Conservation (phyloP, 2,329 filamentous ascomycete genomes). For the Exophiala spinifera region DNA sequence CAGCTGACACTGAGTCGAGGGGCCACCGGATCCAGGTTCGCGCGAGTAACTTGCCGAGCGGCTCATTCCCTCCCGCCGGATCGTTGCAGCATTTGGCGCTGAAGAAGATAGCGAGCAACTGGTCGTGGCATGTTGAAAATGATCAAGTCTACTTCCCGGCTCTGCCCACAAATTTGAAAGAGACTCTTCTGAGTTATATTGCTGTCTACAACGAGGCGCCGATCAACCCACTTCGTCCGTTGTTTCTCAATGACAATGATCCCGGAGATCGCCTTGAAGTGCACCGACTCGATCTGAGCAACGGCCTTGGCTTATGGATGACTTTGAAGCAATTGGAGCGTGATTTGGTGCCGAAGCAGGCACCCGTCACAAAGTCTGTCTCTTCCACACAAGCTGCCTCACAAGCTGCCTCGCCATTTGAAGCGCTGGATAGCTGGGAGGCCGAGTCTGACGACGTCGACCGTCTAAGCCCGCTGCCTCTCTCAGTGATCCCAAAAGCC, state of each 20-base stretch:
- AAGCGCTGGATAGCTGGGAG: constrained; percentile 42
- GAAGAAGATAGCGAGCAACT: constrained; percentile 54
- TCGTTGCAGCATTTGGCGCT: constrained; percentile 52
- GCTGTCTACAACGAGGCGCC: constrained; percentile 47
- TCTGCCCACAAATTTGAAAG: constrained; percentile 52
- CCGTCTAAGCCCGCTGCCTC: background rate
- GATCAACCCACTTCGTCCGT: constrained; percentile 46
- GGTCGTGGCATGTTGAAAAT: constrained; percentile 56
- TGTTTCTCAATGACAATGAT: constrained; percentile 41
- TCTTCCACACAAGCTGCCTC: background rate
- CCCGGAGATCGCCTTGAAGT: constrained; percentile 41
- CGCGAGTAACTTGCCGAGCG: constrained; percentile 38
- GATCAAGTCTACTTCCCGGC: constrained; percentile 54
- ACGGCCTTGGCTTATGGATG: constrained; percentile 48
- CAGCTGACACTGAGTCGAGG: constrained; percentile 8
- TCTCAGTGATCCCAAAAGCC: constrained; percentile 7
- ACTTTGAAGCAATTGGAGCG: constrained; percentile 47
- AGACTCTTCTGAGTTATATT: constrained; percentile 56
- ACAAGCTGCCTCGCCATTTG: background rate
- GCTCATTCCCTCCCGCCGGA: constrained; percentile 35
- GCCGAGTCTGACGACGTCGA: constrained; percentile 28
- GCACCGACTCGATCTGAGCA: constrained; percentile 52
- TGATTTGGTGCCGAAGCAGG: constrained; percentile 39
- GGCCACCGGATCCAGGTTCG: constrained; percentile 21
- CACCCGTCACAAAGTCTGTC: constrained; percentile 11